Evolutionary conservation across 129 eudicot genomes (phyloP), one percentile per base, ranked within the genome.

Genomic region (Sambucus nigra): DNA sequence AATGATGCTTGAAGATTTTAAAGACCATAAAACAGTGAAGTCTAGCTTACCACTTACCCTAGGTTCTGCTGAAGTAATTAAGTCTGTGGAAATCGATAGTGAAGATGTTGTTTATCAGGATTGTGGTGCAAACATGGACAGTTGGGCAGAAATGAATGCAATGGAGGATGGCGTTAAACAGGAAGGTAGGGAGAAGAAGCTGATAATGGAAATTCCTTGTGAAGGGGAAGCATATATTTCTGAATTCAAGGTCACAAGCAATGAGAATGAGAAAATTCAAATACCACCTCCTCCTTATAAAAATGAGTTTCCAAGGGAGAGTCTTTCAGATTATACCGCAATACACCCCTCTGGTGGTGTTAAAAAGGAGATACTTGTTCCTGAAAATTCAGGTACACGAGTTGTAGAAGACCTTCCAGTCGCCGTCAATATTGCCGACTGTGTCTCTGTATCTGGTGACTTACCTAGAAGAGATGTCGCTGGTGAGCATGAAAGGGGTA

Each of bases 1-100:
- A 40, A 25, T 33, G 25, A 17, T 72, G 71, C 50, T 68, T 58
- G 60, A 68, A 49, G 82, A 65, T 67, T 51, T 73, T 16, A 60
- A 66, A 62, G 83, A 73, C 27, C 64, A 69, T 18, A 45, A 40
- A 29, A 14, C 51, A 1, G 15, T 41, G 26, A 23, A 75, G 26
- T 64, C 79, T 33, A 54, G 44, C 5, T 17, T 57, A 51, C 25
- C 76, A 5, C 10, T 27, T 31, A 56, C 40, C 25, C 23, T 68
- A 17, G 64, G 40, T 38, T 24, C 57, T 47, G 63, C 22, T 54
- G 69, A 25, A 25, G 67, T 49, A 15, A 21, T 24, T 42, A 40
- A 27, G 39, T 17, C 59, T 50, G 48, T 38, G 40, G 41, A 25
- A 23, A 51, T 18, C 32, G 40, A 9, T 38, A 40, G 18, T 32